A percentile compares a stretch with the other conserved stretches of the same genome.
These are phyloP conservation scores for Thielaviopsis ethacetica DNA, from an alignment of 2,329 filamentous ascomycete genomes.

Conservation along the genomic window DNA sequence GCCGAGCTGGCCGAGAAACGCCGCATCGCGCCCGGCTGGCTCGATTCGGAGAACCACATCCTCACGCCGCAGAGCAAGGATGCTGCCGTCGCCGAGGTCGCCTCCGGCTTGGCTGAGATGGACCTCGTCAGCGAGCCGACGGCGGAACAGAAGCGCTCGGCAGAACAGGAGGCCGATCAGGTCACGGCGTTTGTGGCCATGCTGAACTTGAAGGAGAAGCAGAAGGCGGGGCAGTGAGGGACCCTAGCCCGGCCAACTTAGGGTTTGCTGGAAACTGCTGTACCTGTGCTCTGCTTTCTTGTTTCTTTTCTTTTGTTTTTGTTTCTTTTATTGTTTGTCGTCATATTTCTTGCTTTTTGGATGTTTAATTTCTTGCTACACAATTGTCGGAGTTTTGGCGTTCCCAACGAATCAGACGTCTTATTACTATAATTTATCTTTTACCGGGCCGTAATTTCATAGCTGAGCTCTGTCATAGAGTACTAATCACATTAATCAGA, in stretches of 20 bases:
- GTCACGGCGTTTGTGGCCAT: slow-evolving; percentile 6
- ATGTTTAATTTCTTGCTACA: background rate
- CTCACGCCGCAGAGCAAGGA: slow-evolving; percentile 47
- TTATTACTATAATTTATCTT: background rate
- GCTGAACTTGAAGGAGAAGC: slow-evolving; percentile 10
- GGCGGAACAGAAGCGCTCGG: slow-evolving; percentile 6
- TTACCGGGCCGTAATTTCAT: no score
- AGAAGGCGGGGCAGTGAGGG: background rate
- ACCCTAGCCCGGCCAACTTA: background rate
- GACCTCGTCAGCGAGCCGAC: slow-evolving; percentile 13
- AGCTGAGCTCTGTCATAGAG: no score
- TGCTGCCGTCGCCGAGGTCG: slow-evolving; percentile 14
- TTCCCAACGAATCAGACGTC: background rate
- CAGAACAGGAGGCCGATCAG: slow-evolving; percentile 28
- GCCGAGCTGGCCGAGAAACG: slow-evolving; percentile 66
- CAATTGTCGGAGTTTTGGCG: background rate
- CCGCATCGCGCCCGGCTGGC: slow-evolving; percentile 62
- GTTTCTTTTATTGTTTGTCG: background rate
- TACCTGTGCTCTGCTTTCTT: background rate
- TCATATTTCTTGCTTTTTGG: background rate
- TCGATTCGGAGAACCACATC: slow-evolving; percentile 56
- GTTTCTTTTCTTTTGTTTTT: background rate
- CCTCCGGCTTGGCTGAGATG: slow-evolving; percentile 22
- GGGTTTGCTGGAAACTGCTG: background rate
- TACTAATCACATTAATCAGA: background rate